Percentiles rank a stretch among this genome's conserved stretches.
phyloP scores from a whole-genome alignment of 2,329 filamentous ascomycete species.

The Gaeumannomyces tritici region DNA sequence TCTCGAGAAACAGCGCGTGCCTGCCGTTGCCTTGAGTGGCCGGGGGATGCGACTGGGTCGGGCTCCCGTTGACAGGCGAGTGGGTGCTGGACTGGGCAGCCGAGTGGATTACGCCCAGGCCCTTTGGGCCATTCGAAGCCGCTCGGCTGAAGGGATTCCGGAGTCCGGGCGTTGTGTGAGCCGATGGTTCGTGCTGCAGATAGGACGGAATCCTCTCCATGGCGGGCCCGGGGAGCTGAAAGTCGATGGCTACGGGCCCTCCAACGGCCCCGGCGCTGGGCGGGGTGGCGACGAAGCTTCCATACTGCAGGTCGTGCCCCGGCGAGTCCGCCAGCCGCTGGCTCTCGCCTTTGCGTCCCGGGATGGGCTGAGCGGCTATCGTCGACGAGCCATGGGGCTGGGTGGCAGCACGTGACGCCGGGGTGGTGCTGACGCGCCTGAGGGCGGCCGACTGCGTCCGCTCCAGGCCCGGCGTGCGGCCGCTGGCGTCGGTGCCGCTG shows the following conservation, averaged over 20 bases:
- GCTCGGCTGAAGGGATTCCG: no score
- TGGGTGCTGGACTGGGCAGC: no score
- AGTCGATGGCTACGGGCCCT: constrained; percentile 14
- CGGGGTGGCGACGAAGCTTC: constrained; percentile 40
- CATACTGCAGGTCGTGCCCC: constrained; percentile 35
- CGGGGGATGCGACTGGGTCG: no score
- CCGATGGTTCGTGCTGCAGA: no score
- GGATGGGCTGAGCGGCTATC: not conserved
- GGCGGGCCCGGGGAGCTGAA: constrained; percentile 46
- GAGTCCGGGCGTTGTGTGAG: no score
- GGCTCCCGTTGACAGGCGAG: no score
- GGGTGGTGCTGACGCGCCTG: not conserved
- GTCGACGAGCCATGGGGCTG: not conserved
- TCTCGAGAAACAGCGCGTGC: no score
- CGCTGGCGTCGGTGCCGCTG: not conserved
- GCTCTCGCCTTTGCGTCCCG: constrained; percentile 19
- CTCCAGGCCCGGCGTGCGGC: not conserved
- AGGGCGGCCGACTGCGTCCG: not conserved
- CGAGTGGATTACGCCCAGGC: no score
- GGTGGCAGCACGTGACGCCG: not conserved
- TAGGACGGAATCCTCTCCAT: constrained; percentile 27
- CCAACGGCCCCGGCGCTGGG: constrained; percentile 9
- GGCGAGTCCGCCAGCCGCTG: constrained; percentile 28
- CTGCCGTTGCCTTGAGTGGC: no score
- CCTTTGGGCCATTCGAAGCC: no score